Evolutionary conservation across 1,284 basidiomycete genomes (phyloP), one percentile per base, ranked within the genome.

Genomic region (Gomphus bonarii): DNA sequence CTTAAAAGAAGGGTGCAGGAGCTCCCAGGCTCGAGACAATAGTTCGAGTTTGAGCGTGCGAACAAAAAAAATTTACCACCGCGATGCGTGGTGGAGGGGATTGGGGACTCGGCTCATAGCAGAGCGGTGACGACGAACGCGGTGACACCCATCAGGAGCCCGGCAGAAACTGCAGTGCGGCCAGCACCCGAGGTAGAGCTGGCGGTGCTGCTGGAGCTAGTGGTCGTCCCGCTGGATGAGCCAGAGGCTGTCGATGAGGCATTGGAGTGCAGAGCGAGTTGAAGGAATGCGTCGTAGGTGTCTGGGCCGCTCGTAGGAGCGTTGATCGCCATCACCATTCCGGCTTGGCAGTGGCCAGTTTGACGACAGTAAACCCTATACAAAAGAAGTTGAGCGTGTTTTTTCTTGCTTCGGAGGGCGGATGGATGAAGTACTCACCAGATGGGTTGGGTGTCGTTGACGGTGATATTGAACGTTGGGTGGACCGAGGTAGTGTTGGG

Each of bases 301-400:
- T 73, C 68, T 35, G 72, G 70, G 53, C 66, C 67, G 1, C 68
- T 66, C 1, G 69, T 62, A 1, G 75, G 72, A 3, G 77, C 74
- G 64, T 79, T 80, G 66, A 77, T 72, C 10, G 72, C 65, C 61
- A 79, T 78, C 60, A 80, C 78, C 78, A 80, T 80, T 38, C 76
- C 77, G 5, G 64, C 58, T 11, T 63, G 65, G 61, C 76, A 78
- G 63, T 78, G 28, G 58, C 67, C 65, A 6, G 64, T 65, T 62
- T 77, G 75, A 0, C 68, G 67, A 61, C 76, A 79, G 69, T 72
- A 79, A 11, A 70, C 73, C 77, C 77, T 78, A 62, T 47, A 58
- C 31, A 25, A 47, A 14, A 61, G n/a, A 31, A 22, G 12, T 36
- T 20, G 20, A 25, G n/a, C 33, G 1, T 36, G 9, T 48, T 33